phyloP scores from a whole-genome alignment of 2,329 filamentous ascomycete species.

The Trichoderma simmonsii region DNA sequence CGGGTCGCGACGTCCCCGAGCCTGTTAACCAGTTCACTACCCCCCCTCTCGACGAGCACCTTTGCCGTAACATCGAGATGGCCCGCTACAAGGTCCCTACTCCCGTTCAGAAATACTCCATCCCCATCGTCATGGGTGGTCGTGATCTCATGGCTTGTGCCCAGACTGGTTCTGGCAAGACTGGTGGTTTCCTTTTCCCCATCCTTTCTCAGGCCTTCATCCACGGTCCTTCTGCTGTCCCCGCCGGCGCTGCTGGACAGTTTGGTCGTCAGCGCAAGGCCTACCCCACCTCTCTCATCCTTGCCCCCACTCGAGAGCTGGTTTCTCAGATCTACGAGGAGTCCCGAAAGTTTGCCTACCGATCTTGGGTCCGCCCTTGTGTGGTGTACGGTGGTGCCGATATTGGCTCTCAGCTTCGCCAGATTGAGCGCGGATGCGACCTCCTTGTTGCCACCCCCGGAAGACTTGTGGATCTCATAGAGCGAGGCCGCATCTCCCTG shows the following conservation, averaged over 20 bases:
- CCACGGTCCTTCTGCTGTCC: slow-evolving; percentile 73
- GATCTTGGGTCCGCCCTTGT: slow-evolving; percentile 97
- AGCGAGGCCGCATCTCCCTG: slow-evolving; percentile 96
- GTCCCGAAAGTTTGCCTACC: slow-evolving; percentile 96
- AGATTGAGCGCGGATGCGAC: slow-evolving; percentile 97
- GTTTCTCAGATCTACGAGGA: slow-evolving; percentile 99
- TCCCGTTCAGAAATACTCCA: slow-evolving; percentile 98
- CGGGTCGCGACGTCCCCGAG: slow-evolving; percentile 88
- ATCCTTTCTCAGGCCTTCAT: slow-evolving; percentile 97
- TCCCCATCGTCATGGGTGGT: slow-evolving; percentile 96
- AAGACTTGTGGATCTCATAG: slow-evolving; percentile 95
- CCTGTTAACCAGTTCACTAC: slow-evolving; percentile 87
- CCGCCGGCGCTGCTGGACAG: slow-evolving; percentile 62
- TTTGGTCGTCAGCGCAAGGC: slow-evolving; percentile 96
- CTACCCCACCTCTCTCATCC: slow-evolving; percentile 91
- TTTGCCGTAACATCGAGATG: slow-evolving; percentile 88
- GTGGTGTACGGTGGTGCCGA: slow-evolving; percentile 99
- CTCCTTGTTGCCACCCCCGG: slow-evolving; percentile 94
- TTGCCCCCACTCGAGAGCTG: slow-evolving; percentile 95
- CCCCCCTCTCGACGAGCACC: slow-evolving; percentile 90
- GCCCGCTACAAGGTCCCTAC: slow-evolving; percentile 95
- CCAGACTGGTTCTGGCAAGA: slow-evolving; percentile 99
- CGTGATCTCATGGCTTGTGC: slow-evolving; percentile 99
- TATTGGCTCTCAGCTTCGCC: slow-evolving; percentile 94
- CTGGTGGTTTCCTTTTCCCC: slow-evolving; percentile 98